Evolutionary conservation across 2,329 filamentous ascomycete genomes (phyloP), one percentile per base, ranked within the genome.

Genomic region (Metarhizium sp.): DNA sequence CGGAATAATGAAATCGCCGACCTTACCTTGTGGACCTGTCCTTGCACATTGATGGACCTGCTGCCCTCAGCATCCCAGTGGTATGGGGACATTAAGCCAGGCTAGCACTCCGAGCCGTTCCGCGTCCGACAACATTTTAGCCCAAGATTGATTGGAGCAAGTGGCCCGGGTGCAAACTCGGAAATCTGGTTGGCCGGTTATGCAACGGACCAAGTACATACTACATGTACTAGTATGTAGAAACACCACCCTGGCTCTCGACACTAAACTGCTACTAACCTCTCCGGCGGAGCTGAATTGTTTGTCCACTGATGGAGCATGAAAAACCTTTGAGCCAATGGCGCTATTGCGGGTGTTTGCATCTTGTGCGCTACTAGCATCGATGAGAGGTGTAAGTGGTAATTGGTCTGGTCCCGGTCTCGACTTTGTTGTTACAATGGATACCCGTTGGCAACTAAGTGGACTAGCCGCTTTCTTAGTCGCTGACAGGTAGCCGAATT

Each of bases 81-180:
- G 14, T 10, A 48, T 16, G 45, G 45, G 20, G 25, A 29, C 45
- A 30, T 8, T 20, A 48, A n/a, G 13, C 25, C n/a, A 51, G 55
- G 56, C 52, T 60, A 57, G 57, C 52, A 56, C 51, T 54, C 55
- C 57, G 60, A 59, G 60, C 57, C 60, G 60, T 57, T 59, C 59
- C 59, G 59, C 53, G 58, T 59, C 55, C 59, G 59, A 59, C 58
- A n/a, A n/a, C 43, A 42, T 11, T 34, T 34, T 11, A 11, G 32
- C 32, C 32, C 32, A 34, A 34, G 32, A 8, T 34, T 34, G 7
- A 34, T 34, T 34, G 32, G 32, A 34, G 32, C 7, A 34, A 34
- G 32, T 34, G 6, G 38, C 11, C 38, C 38, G 13, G 13, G 38
- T 16, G 8, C 8, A 16, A 14, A 2, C 13, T 40, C 11, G 5